phyloP scores from a whole-genome alignment of 176 grass and related monocot species.

The Zizania latifolia region DNA sequence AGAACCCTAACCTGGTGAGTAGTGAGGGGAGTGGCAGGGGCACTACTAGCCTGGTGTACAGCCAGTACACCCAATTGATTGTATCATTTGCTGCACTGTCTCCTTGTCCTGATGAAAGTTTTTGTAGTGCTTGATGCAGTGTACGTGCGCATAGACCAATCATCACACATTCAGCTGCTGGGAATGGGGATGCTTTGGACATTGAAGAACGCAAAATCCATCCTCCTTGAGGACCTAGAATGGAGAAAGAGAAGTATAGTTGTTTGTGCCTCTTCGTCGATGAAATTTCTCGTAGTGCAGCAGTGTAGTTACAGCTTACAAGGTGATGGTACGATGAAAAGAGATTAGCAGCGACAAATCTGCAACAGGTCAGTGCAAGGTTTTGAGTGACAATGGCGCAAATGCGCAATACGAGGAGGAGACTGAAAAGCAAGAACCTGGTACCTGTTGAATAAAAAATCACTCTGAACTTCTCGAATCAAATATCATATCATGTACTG shows the following conservation, averaged over 20 bases:
- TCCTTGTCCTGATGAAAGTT: background rate
- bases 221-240: slow-evolving; percentile 19
- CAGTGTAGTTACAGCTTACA: background rate
- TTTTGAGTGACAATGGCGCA: background rate
- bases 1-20: background rate
- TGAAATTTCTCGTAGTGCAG: background rate
- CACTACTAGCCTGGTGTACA: background rate
- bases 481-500: too few species aligned
- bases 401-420: background rate
- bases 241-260: background rate
- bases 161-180: slow-evolving; percentile 1
- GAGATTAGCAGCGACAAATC: background rate
- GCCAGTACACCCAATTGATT: slow-evolving; percentile 11
- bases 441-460: background rate
- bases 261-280: background rate
- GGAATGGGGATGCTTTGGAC: background rate
- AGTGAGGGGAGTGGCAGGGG: background rate
- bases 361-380: background rate
- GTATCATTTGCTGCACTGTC: slow-evolving; percentile 29
- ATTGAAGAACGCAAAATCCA: background rate
- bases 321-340: too few species aligned
- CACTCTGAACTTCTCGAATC: background rate
- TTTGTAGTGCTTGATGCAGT: background rate
- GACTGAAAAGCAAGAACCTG: background rate
- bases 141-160: background rate